phyloP scores from a whole-genome alignment of 345 rosid species.

The Cardamine resedifolia region DNA sequence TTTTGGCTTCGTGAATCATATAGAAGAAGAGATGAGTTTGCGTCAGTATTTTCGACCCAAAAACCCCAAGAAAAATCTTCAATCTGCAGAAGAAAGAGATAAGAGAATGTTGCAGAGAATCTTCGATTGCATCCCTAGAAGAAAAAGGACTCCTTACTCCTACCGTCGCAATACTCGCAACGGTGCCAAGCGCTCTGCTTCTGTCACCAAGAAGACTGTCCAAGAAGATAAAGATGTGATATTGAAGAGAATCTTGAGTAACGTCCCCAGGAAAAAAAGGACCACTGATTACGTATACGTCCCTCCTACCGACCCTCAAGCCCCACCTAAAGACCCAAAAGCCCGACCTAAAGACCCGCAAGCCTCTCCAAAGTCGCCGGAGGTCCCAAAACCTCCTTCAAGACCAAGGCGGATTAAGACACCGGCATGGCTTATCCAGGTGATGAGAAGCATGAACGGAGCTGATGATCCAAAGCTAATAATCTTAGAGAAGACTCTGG shows the following conservation, averaged over 20 bases:
- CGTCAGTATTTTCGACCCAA: neutral
- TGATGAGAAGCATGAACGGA: constrained; percentile 2
- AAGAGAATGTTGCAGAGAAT: neutral
- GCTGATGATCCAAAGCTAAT: neutral
- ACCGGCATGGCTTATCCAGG: constrained; percentile 4
- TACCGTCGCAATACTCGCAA: neutral
- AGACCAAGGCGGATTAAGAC: neutral
- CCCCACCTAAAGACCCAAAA: neutral
- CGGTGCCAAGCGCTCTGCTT: neutral
- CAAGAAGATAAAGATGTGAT: neutral
- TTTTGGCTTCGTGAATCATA: neutral
- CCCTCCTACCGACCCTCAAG: neutral
- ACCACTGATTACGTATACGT: neutral
- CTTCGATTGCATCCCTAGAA: constrained; percentile 4
- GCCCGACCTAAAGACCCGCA: neutral
- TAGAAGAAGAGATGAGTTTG: constrained; percentile 5
- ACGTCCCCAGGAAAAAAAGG: neutral
- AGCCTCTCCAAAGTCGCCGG: neutral
- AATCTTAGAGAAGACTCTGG: constrained; percentile 11
- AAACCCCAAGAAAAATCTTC: neutral
- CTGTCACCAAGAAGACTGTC: neutral
- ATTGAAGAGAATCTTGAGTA: neutral
- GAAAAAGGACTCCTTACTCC: neutral
- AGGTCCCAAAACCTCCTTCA: neutral
- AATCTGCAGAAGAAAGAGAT: neutral